phyloP scores from a whole-genome alignment of 352 stramenopile genomes.

The Phytophthora pseudosyringae region DNA sequence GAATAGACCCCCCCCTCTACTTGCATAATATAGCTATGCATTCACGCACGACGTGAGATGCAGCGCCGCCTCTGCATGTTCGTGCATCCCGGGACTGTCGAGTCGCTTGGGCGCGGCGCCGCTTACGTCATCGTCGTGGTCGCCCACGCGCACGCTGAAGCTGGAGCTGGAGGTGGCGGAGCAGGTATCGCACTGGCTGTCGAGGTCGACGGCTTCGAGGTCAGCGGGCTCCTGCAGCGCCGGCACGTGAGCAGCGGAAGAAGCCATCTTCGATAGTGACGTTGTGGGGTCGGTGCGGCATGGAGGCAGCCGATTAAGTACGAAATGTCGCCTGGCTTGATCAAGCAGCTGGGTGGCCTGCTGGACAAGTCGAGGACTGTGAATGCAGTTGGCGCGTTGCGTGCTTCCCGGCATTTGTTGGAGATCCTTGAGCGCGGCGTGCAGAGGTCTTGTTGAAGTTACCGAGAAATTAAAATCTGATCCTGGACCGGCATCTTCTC shows the following conservation, averaged over 20 bases:
- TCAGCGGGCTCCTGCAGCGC: conserved; percentile 35
- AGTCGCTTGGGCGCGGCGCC: conserved; percentile 21
- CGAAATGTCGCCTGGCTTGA: conserved; percentile 8
- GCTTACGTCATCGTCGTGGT: conserved; percentile 1
- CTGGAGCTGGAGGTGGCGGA: conserved; percentile 43
- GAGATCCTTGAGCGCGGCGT: background rate
- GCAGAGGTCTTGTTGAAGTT: conserved; percentile 2
- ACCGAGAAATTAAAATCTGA: conserved; percentile 4
- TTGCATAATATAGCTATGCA: background rate
- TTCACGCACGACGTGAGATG: conserved; percentile 57
- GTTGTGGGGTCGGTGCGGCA: conserved; percentile 16
- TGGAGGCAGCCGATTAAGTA: conserved; percentile 4
- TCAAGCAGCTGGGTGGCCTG: conserved; percentile 5
- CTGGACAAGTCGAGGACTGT: background rate
- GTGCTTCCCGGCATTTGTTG: too few relatives aligned
- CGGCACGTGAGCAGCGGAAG: conserved; percentile 10
- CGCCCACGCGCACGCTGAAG: conserved; percentile 21
- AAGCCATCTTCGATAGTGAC: conserved; percentile 29
- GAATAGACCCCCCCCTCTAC: background rate
- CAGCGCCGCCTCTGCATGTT: conserved; percentile 30
- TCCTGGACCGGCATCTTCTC: background rate
- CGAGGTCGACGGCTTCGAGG: conserved; percentile 36
- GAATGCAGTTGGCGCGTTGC: too few relatives aligned
- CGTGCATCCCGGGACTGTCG: conserved; percentile 23
- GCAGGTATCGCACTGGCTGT: conserved; percentile 33